phyloP scores from a whole-genome alignment of 108 stramenopile genomes.

The Conticribra weissflogii region DNA sequence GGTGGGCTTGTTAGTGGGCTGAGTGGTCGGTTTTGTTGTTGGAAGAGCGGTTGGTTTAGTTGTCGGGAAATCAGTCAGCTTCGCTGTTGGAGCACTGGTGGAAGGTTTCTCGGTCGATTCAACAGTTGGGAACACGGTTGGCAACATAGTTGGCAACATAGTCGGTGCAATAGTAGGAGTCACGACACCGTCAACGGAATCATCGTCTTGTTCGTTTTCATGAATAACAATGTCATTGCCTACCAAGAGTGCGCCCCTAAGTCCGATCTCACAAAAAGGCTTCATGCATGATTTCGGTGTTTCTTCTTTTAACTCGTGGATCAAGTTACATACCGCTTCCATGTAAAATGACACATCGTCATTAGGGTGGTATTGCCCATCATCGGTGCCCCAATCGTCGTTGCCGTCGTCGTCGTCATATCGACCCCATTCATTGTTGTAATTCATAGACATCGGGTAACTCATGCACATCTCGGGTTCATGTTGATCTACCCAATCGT shows the following conservation, averaged over 20 bases:
- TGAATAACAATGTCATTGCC: no score
- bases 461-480: conserved; percentile 18
- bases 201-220: not conserved
- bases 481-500: conserved; percentile 7
- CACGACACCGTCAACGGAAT: not conserved
- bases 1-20: conserved; percentile 14
- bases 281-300: conserved; percentile 10
- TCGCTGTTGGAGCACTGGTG: not conserved
- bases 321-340: conserved; percentile 27
- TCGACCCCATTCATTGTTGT: no score
- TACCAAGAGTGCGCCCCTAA: conserved; percentile 28
- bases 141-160: not conserved
- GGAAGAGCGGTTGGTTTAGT: conserved; percentile 4
- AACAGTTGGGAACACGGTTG: conserved; percentile 16
- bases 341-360: conserved; percentile 12
- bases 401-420: conserved; percentile 2
- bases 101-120: conserved; percentile 17
- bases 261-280: conserved; percentile 29
- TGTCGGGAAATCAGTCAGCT: conserved; percentile 19
- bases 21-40: conserved; percentile 1
- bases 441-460: no score
- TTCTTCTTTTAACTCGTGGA: conserved; percentile 14
- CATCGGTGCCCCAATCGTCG: no score
- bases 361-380: no score
- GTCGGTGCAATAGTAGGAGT: no score